phyloP scores from a whole-genome alignment of 2,329 filamentous ascomycete genomes.

The Periconia sp. region DNA sequence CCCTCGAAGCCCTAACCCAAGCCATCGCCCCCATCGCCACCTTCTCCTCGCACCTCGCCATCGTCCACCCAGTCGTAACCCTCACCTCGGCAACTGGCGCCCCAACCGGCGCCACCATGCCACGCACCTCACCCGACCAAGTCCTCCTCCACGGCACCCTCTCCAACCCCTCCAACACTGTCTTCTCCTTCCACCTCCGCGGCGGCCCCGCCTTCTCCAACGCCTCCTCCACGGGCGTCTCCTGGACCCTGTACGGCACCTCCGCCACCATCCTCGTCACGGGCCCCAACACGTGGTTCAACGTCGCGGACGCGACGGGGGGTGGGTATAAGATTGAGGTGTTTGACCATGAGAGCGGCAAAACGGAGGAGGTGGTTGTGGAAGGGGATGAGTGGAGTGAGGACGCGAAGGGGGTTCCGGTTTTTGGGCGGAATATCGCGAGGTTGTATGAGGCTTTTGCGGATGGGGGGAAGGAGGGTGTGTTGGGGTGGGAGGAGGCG shows the following conservation, averaged over 20 bases:
- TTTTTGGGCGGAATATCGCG: slow-evolving; percentile 52
- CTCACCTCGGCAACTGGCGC: slow-evolving; percentile 20
- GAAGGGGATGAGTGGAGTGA: slow-evolving; percentile 50
- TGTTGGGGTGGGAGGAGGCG: slow-evolving; percentile 11
- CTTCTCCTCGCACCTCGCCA: slow-evolving; percentile 46
- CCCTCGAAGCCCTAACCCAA: slow-evolving; percentile 50
- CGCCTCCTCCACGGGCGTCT: slow-evolving; percentile 42
- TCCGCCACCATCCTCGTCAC: slow-evolving; percentile 41
- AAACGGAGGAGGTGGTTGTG: slow-evolving; percentile 49
- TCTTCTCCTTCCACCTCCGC: slow-evolving; percentile 46
- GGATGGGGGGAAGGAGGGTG: slow-evolving; percentile 21
- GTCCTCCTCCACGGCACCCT: slow-evolving; percentile 46
- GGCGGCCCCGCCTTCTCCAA: slow-evolving; percentile 53
- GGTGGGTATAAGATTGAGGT: slow-evolving; percentile 46
- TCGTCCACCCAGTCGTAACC: slow-evolving; percentile 47
- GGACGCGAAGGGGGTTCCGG: slow-evolving; percentile 32
- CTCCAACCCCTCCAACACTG: slow-evolving; percentile 9
- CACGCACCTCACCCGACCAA: slow-evolving; percentile 50
- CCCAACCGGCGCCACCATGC: slow-evolving; percentile 32
- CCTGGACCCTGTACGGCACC: slow-evolving; percentile 56
- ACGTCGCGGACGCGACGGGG: slow-evolving; percentile 38
- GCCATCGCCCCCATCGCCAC: slow-evolving; percentile 51
- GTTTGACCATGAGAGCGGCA: slow-evolving; percentile 52
- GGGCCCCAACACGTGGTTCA: slow-evolving; percentile 28
- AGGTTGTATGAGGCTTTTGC: slow-evolving; percentile 59